Conservation (phyloP, 495 filamentous ascomycete genomes). For the Aspergillus indologenus region DNA sequence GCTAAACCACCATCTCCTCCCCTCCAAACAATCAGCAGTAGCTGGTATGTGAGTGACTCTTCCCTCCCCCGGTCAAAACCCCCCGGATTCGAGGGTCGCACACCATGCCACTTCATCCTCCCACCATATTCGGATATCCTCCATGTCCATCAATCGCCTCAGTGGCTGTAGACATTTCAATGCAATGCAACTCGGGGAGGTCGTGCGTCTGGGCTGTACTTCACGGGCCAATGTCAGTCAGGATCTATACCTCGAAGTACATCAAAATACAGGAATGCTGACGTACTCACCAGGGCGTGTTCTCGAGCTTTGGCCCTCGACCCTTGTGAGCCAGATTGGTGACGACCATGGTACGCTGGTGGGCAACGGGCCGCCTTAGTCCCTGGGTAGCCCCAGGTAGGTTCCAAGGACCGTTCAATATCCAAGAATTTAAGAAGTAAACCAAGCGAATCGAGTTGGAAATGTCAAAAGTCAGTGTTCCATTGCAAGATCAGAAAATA, state of each 20-base stretch:
- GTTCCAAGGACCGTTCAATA: neutral
- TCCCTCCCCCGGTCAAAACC: neutral
- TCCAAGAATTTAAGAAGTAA: neutral
- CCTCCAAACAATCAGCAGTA: no score
- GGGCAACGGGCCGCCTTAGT: neutral
- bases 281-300: neutral
- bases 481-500: neutral
- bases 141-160: neutral
- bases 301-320: neutral
- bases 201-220: neutral
- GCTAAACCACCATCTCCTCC: no score
- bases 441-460: neutral
- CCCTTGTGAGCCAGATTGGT: neutral
- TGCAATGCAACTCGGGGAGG: neutral
- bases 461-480: neutral
- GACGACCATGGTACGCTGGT: slow-evolving; percentile 1
- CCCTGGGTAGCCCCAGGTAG: neutral
- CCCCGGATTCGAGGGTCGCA: neutral
- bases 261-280: neutral
- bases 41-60: neutral
- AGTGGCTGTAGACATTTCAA: neutral
- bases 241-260: neutral
- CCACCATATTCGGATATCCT: neutral
- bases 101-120: neutral
- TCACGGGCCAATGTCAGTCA: neutral